A percentile compares a stretch with the other conserved stretches of the same genome.
These are phyloP conservation scores for Gossypium trilobum DNA, from an alignment of 441 rosid genomes.

Conservation along the genomic window DNA sequence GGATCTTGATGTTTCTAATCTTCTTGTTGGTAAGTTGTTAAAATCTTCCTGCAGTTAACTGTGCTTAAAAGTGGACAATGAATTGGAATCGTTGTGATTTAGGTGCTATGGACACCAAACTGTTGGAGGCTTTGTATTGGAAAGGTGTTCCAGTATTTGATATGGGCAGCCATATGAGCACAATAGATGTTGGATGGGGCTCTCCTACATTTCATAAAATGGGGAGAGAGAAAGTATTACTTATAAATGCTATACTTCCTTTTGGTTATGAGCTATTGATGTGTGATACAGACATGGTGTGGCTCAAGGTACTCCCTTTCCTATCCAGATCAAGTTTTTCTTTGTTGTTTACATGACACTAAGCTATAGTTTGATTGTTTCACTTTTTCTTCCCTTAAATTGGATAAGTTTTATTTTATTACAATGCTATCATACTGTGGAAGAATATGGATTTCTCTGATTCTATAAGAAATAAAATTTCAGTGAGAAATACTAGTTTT, in stretches of 20 bases:
- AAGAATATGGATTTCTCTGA: neutral
- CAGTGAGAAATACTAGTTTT: neutral
- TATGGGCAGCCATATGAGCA: slow-evolving; percentile 96
- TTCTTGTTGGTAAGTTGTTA: slow-evolving; percentile 69
- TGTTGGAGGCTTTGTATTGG: slow-evolving; percentile 89
- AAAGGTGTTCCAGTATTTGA: slow-evolving; percentile 94
- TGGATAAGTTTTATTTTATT: neutral
- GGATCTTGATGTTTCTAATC: slow-evolving; percentile 71
- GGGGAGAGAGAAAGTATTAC: slow-evolving; percentile 95
- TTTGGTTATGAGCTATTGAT: slow-evolving; percentile 79
- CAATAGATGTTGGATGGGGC: slow-evolving; percentile 98
- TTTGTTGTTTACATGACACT: neutral
- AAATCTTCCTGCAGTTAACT: neutral
- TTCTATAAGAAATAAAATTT: neutral
- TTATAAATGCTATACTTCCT: slow-evolving; percentile 75
- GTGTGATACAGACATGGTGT: slow-evolving; percentile 99
- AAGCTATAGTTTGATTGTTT: neutral
- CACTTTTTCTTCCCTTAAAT: neutral
- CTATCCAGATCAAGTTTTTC: neutral
- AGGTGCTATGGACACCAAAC: slow-evolving; percentile 98
- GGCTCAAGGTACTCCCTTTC: slow-evolving; percentile 67
- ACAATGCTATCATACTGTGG: neutral
- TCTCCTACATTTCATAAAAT: slow-evolving; percentile 90
- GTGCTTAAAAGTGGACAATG: slow-evolving; percentile 7
- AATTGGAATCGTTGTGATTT: neutral